Evolutionary conservation across 1,284 basidiomycete species (phyloP), one percentile per base, ranked within the genome.

Genomic region (Gymnopus androsaceus): DNA sequence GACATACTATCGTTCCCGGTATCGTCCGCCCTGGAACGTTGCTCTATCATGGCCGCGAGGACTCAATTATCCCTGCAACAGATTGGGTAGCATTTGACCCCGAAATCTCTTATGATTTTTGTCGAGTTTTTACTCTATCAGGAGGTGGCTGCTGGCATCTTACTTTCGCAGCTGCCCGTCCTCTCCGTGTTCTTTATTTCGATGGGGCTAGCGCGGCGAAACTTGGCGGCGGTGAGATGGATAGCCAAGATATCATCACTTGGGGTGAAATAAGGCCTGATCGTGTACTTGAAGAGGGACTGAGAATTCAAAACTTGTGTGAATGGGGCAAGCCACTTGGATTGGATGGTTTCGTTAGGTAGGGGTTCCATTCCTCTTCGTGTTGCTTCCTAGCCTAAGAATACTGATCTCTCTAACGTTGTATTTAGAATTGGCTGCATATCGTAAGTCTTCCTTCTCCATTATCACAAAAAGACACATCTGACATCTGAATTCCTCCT

Each of bases 381-480:
- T 2, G 3, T n/a, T 31, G 9, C 5, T 21, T 23, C 21, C 47
- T 49, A 15, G 23, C 31, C 31, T 2, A 21, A 33, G 4, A 5
- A 25, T 17, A 36, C n/a, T 17, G n/a, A 36, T 50, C n/a, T n/a
- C n/a, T 33, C 6, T 47, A 5, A n/a, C n/a, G n/a, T 9, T 27
- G 8, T n/a, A 9, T 31, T 57, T 41, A 75, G 77, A 60, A 80
- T 80, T 78, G 74, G 77, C 64, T 72, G 76, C 67, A 68, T 73
- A 57, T 81, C 81, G 79, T 80, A 59, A 62, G 76, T 63, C 15
- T n/a, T n/a, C n/a, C n/a, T n/a, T n/a, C n/a, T n/a, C n/a, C n/a
- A n/a, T n/a, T n/a, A n/a, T n/a, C n/a, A n/a, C n/a, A n/a, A n/a
- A n/a, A n/a, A n/a, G n/a, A n/a, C n/a, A n/a, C 37, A 50, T 38